Evolutionary conservation across 805 yeast genomes (phyloP).

Genomic region (Ogataea philodendri): DNA sequence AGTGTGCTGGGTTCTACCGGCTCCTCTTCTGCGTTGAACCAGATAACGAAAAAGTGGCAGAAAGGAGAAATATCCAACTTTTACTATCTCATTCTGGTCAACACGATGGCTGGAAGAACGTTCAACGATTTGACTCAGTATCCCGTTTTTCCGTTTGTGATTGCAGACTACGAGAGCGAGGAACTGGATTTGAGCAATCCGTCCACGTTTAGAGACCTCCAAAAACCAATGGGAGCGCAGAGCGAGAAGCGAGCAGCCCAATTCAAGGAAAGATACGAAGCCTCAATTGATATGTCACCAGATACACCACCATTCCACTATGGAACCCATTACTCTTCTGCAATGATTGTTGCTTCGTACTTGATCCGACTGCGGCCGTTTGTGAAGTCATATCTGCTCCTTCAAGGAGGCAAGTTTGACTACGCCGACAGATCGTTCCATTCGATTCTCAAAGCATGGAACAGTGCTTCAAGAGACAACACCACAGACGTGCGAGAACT

Average conservation of each 20-base stretch:
- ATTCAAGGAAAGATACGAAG: conserved; percentile 71
- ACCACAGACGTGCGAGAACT: conserved; percentile 87
- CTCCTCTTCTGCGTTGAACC: conserved; percentile 31
- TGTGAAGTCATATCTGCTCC: conserved; percentile 69
- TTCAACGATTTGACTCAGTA: conserved; percentile 87
- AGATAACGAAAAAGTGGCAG: conserved; percentile 70
- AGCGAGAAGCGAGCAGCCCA: conserved; percentile 53
- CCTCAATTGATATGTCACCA: conserved; percentile 57
- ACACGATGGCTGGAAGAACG: conserved; percentile 84
- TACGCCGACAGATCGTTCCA: conserved; percentile 82
- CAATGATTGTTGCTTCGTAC: conserved; percentile 87
- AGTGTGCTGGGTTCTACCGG: conserved; percentile 37
- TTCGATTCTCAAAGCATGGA: conserved; percentile 77
- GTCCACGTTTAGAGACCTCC: conserved; percentile 64
- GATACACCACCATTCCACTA: conserved; percentile 75
- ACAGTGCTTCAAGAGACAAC: conserved; percentile 71
- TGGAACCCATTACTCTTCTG: conserved; percentile 91
- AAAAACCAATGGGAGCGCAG: conserved; percentile 94
- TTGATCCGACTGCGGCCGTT: conserved; percentile 76
- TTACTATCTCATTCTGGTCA: conserved; percentile 73
- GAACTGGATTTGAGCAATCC: conserved; percentile 65
- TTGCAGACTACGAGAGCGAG: conserved; percentile 76
- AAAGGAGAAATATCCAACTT: conserved; percentile 80
- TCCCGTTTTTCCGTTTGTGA: conserved; percentile 90
- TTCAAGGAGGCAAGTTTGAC: conserved; percentile 88